A percentile compares a stretch with the other conserved stretches of the same genome.
These are phyloP conservation scores for Trametes sanguinea DNA, from an alignment of 768 basidiomycete species.

Conservation along the genomic window DNA sequence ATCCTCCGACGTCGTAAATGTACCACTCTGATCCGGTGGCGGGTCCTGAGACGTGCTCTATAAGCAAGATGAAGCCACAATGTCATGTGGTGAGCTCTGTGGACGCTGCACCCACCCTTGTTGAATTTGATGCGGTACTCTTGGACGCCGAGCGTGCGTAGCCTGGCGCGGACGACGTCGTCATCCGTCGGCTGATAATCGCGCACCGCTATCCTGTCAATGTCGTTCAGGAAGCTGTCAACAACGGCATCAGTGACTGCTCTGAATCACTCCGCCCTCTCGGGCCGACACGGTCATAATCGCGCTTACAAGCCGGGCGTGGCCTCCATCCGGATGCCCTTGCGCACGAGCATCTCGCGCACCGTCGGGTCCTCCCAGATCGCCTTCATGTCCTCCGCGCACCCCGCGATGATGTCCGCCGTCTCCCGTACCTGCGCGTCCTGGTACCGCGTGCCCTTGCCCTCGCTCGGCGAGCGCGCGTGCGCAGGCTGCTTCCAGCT, in stretches of 20 bases:
- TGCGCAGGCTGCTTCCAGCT: constrained; percentile 31
- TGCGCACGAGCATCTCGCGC: constrained; percentile 54
- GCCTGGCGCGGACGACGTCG: constrained; percentile 78
- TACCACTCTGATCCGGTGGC: constrained; percentile 66
- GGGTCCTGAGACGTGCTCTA: constrained; percentile 38
- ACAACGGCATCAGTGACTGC: not conserved
- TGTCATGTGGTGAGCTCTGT: not conserved
- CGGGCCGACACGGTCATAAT: too few species aligned
- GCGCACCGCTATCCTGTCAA: constrained; percentile 62
- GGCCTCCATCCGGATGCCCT: constrained; percentile 62
- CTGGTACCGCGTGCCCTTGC: constrained; percentile 1
- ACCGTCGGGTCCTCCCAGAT: constrained; percentile 70
- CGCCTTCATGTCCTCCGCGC: constrained; percentile 64
- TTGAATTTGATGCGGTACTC: constrained; percentile 71
- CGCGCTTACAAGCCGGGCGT: constrained; percentile 70
- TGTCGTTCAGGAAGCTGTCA: constrained; percentile 68
- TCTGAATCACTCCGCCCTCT: too few species aligned
- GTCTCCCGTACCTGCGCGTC: constrained; percentile 50
- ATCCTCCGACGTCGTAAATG: constrained; percentile 82
- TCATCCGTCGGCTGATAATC: constrained; percentile 71
- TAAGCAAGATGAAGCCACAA: not conserved
- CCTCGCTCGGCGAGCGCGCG: constrained; percentile 16
- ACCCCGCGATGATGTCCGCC: constrained; percentile 58
- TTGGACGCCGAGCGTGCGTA: constrained; percentile 78
- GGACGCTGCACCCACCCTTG: constrained; percentile 47